Evolutionary conservation across 2,329 filamentous ascomycete genomes (phyloP).

Genomic region (Mollisia scopiformis): DNA sequence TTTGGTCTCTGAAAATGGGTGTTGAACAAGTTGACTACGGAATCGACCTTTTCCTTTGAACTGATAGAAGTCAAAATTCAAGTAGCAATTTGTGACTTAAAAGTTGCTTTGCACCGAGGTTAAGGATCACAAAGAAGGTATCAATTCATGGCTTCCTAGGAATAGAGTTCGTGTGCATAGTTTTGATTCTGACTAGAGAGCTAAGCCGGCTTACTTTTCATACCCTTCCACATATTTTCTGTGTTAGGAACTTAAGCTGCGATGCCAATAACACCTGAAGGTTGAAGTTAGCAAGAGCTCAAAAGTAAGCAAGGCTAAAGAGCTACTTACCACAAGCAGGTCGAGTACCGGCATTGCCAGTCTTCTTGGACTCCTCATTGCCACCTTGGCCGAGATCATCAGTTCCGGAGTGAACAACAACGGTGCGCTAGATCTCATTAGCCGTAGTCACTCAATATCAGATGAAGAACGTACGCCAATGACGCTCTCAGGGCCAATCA

Average conservation of each 20-base stretch:
- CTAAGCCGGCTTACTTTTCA: constrained; percentile 1
- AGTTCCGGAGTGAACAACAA: constrained; percentile 93
- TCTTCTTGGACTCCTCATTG: constrained; percentile 96
- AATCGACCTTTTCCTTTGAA: too few relatives aligned
- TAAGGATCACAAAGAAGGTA: not conserved
- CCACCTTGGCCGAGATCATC: constrained; percentile 94
- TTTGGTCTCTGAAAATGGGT: too few relatives aligned
- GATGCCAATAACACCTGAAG: constrained; percentile 83
- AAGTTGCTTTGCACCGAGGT: too few relatives aligned
- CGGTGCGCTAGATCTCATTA: constrained; percentile 69
- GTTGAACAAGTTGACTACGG: too few relatives aligned
- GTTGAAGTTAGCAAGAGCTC: constrained; percentile 15
- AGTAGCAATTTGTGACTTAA: too few relatives aligned
- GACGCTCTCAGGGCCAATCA: constrained; percentile 94
- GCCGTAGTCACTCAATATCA: constrained; percentile 1
- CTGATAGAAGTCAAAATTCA: too few relatives aligned
- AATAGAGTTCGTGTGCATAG: not conserved
- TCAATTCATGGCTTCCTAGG: not conserved
- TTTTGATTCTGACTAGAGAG: not conserved
- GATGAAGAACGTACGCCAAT: constrained; percentile 70
- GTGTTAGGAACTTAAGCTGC: constrained; percentile 58
- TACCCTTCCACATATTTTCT: not conserved
- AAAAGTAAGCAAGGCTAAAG: not conserved
- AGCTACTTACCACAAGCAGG: constrained; percentile 83
- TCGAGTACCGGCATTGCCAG: constrained; percentile 89